A percentile compares a stretch with the other conserved stretches of the same genome.
These are phyloP conservation scores for Phytophthora uliginosa DNA, from an alignment of 352 stramenopile genomes.

Conservation along the genomic window DNA sequence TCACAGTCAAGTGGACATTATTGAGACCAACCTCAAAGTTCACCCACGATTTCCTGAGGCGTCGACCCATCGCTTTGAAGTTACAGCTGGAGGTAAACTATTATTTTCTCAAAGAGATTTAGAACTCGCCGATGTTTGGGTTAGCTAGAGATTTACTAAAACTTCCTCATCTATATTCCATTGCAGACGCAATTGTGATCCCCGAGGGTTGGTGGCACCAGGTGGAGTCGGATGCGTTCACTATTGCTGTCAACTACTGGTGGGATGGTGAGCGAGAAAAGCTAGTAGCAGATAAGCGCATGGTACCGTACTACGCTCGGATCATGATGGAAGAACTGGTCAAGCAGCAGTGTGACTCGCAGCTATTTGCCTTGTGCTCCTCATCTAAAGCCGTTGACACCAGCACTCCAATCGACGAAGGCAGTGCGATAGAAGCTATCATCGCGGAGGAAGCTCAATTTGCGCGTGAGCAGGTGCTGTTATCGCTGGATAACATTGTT, in stretches of 20 bases:
- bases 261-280: conserved; percentile 73
- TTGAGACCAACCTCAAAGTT: conserved; percentile 40
- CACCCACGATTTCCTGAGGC: conserved; percentile 47
- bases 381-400: background rate
- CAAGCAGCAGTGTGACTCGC: conserved; percentile 45
- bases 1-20: conserved; percentile 75
- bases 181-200: conserved; percentile 79
- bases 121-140: background rate
- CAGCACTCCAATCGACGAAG: conserved; percentile 15
- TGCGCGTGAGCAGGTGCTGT: conserved; percentile 41
- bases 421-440: conserved; percentile 20
- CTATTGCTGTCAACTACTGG: conserved; percentile 89
- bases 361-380: conserved; percentile 32
- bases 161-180: background rate
- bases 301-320: conserved; percentile 73
- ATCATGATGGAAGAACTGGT: conserved; percentile 74
- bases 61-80: conserved; percentile 38
- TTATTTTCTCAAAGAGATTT: background rate
- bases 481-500: conserved; percentile 25
- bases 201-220: conserved; percentile 91
- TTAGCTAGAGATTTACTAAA: background rate
- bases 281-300: conserved; percentile 50
- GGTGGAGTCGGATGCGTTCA: conserved; percentile 79
- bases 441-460: conserved; percentile 26
- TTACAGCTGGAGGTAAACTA: conserved; percentile 62